Percentiles rank a stretch among this genome's conserved stretches.
Conservation (phyloP, 202 grass and related monocot species). For the Brachypodium distachyon region DNA sequence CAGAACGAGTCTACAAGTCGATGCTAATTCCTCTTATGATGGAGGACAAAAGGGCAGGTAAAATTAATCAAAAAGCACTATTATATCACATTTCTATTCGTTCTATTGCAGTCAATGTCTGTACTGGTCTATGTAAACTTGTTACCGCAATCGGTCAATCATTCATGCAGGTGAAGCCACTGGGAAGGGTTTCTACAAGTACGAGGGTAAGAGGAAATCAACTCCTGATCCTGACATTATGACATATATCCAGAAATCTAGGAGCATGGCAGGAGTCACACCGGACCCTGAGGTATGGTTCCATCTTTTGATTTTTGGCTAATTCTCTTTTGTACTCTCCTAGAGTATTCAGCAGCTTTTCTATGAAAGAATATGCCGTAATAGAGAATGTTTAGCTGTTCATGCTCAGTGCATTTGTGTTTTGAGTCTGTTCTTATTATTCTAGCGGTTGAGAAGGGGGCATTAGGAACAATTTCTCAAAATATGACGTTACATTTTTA, state of each 20-base stretch:
- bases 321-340: not conserved
- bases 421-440: not conserved
- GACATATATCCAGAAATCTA: constrained; percentile 74
- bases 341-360: not conserved
- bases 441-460: not conserved
- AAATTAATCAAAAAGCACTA: not conserved
- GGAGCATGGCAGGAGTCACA: constrained; percentile 56
- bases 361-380: not conserved
- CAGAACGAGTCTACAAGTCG: constrained; percentile 86
- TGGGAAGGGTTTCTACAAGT: constrained; percentile 89
- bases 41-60: constrained; percentile 81
- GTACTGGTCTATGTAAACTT: not conserved
- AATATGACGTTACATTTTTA: not conserved
- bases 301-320: not conserved
- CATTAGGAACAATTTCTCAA: not conserved
- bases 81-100: not conserved
- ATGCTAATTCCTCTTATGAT: constrained; percentile 90
- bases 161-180: constrained; percentile 65
- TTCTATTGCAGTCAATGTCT: not conserved
- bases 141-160: not conserved
- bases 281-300: constrained; percentile 59
- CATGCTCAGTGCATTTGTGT: not conserved
- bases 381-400: not conserved
- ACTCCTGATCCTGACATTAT: constrained; percentile 74
- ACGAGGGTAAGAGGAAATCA: constrained; percentile 85